Percentiles rank a stretch among this genome's conserved stretches.
Conservation (phyloP, 176 grass and related monocot species). For the Oryza rufipogon region DNA sequence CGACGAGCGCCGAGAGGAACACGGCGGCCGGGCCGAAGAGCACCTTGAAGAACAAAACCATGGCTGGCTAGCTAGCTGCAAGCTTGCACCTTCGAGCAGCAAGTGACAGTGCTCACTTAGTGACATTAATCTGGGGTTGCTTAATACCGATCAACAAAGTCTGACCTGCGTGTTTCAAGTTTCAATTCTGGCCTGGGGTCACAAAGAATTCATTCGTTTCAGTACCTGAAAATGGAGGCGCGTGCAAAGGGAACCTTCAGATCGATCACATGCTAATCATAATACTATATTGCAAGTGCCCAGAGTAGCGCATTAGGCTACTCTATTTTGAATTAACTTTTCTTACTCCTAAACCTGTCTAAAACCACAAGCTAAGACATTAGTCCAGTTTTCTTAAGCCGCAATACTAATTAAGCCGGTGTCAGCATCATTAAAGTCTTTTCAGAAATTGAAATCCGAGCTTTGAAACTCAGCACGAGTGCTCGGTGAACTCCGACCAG, state of each 20-base stretch:
- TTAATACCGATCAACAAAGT: slow-evolving; percentile 11
- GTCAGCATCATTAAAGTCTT: slow-evolving; percentile 32
- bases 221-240: neutral
- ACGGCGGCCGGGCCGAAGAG: slow-evolving; percentile 41
- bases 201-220: neutral
- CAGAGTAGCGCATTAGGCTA: neutral
- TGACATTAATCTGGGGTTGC: neutral
- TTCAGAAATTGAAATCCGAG: neutral
- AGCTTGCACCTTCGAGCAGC: neutral
- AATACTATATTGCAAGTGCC: neutral
- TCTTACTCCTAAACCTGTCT: neutral
- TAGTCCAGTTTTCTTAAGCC: slow-evolving; percentile 21
- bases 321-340: neutral
- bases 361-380: neutral
- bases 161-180: neutral
- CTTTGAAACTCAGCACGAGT: neutral
- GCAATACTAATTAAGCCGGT: neutral
- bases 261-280: slow-evolving; percentile 15
- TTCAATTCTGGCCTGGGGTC: slow-evolving; percentile 1
- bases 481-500: neutral
- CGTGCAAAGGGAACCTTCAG: slow-evolving; percentile 19
- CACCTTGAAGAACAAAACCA: slow-evolving; percentile 43
- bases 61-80: slow-evolving; percentile 8
- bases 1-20: slow-evolving; percentile 48
- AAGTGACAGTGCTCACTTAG: neutral